Evolutionary conservation across 2,329 filamentous ascomycete species (phyloP), one percentile per base, ranked within the genome.

Genomic region (Microdochium paspali): DNA sequence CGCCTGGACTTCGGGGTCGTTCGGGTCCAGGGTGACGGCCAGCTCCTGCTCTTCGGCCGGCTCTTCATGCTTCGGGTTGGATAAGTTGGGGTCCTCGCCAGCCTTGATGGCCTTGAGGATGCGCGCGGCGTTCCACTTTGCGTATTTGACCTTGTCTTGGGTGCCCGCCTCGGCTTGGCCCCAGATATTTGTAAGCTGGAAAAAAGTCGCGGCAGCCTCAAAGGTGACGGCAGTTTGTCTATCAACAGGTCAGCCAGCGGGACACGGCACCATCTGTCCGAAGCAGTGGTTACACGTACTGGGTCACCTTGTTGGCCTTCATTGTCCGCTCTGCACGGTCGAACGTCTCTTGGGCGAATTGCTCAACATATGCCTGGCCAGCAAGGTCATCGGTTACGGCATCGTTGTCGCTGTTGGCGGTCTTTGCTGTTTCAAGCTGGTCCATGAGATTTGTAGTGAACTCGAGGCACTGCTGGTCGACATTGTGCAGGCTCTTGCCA

Each of bases 211-310:
- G 0, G 93, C 88, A 2, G 94, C 93, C 61, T 90, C 85, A 56
- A 97, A 95, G 0, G 90, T 97, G 61, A 94, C 89, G 50, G 88
- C 90, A 0, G 93, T 98, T 76, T 94, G 87, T 57, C 87, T 90
- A 45, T 5, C 43, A 12, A 39, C 13, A 15, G 4, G 25, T 24
- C 13, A 15, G 18, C 26, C 13, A 24, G 28, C 51, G 9, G 12
- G 4, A 10, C 18, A 13, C 18, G 21, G 10, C 7, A 3, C 21
- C 6, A 10, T 12, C 15, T 15, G 18, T 43, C 4, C 13, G 10
- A 18, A 23, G 5, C 4, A 21, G 4, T 12, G 18, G 12, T n/a
- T 23, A 18, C 25, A 12, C 65, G 44, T 67, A 89, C 85, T 80
- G 84, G 35, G 89, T 90, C 51, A 88, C 90, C 61, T 85, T 90